Evolutionary conservation across 441 rosid species (phyloP), one percentile per base, ranked within the genome.

Genomic region (Euphorbia celastroides): DNA sequence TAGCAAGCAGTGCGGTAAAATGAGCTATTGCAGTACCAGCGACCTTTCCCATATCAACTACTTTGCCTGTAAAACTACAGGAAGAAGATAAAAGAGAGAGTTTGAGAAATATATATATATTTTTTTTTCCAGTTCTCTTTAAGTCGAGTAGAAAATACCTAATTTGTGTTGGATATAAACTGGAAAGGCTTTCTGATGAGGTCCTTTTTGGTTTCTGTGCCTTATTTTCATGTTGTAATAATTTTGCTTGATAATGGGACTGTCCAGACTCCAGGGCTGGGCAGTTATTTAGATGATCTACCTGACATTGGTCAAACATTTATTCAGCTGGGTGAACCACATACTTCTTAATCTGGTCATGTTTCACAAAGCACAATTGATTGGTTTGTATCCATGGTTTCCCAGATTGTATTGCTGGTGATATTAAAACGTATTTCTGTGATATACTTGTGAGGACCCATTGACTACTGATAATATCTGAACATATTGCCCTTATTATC

Each of bases 321-420:
- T 5, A 50, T n/a, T 19, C 9, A 3, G 36, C 42, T 58, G 62
- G 23, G 9, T 58, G 62, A 58, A 58, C 42, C 26, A 22, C 5
- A 58, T 6, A 31, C 55, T 27, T 25, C 36, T 62, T 62, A 50
- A 27, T 32, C 55, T 62, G 55, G 7, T 62, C 38, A 17, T 62
- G 34, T 27, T 44, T 62, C 38, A 42, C 44, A 1, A 41, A 41
- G 7, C 44, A 3, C 66, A 44, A 62, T 19, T 4, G 25, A 19
- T 31, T 26, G 22, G 55, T 23, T 60, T 5, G 11, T 60, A 27
- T 41, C 34, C 32, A 60, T 11, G 12, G 10, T 57, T 26, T 13
- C 12, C 56, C 56, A 16, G 32, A 57, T 6, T 57, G 25, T 17
- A 32, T 60, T 32, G 38, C 46, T 16, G 5, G 19, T 48, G 5